These are phyloP conservation scores for Encephalitozoon intestinalis DNA, from an alignment of 371 early-diverging fungal species.

Conservation along the genomic window DNA sequence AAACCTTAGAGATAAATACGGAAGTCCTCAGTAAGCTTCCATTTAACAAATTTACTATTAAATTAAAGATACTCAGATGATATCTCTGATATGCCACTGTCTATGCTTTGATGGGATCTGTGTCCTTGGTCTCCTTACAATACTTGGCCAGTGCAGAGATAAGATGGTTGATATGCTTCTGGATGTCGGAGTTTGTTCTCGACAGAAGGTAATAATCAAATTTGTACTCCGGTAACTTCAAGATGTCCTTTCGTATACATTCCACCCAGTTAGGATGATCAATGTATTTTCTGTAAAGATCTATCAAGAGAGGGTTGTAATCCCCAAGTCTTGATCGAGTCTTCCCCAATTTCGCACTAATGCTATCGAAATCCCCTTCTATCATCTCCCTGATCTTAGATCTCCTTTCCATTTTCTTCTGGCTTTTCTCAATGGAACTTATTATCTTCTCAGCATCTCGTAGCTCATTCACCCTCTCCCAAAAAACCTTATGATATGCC, in stretches of 20 bases:
- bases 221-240: constrained; percentile 3
- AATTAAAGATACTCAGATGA: not conserved
- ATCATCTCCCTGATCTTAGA: constrained; percentile 45
- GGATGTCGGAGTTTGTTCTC: constrained; percentile 42
- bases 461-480: constrained; percentile 51
- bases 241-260: constrained; percentile 36
- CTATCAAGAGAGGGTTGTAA: constrained; percentile 38
- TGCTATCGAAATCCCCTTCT: constrained; percentile 27
- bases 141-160: constrained; percentile 34
- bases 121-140: constrained; percentile 8
- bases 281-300: constrained; percentile 33
- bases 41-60: not conserved
- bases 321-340: constrained; percentile 18
- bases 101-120: not conserved
- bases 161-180: constrained; percentile 45
- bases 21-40: not conserved
- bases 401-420: constrained; percentile 13
- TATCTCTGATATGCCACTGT: not conserved
- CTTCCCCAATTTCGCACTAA: constrained; percentile 13
- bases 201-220: constrained; percentile 53
- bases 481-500: constrained; percentile 55
- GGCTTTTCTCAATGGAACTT: constrained; percentile 38
- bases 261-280: constrained; percentile 48
- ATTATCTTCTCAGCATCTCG: constrained; percentile 52
- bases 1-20: constrained; percentile 16